A percentile compares a stretch with the other conserved stretches of the same genome.
These are phyloP conservation scores for Dacryopinax primogenitus DNA, from an alignment of 768 basidiomycete genomes.

Conservation along the genomic window DNA sequence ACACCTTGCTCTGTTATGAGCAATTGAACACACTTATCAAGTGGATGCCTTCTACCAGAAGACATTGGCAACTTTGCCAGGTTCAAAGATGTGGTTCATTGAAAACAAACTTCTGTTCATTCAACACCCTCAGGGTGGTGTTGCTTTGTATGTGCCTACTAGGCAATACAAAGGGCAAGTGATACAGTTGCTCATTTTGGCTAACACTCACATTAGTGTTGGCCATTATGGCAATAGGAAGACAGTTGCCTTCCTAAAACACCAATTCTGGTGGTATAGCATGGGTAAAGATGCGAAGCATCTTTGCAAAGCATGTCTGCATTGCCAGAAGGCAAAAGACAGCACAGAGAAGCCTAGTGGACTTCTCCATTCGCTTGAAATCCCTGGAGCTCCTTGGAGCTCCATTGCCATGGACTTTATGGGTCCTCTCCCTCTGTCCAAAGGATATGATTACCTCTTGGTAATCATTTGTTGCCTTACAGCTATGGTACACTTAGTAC, in stretches of 20 bases:
- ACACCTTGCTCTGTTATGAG: too few relatives aligned
- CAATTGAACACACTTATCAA: too few relatives aligned
- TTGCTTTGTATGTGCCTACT: too few relatives aligned
- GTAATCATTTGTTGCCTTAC: slow-evolving; percentile 23
- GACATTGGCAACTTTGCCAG: too few relatives aligned
- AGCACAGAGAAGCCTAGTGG: slow-evolving; percentile 23
- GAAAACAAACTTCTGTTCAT: too few relatives aligned
- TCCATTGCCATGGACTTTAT: slow-evolving; percentile 34
- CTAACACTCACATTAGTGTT: not conserved
- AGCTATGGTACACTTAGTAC: slow-evolving; percentile 23
- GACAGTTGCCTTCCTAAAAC: slow-evolving; percentile 26
- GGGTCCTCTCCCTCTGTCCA: slow-evolving; percentile 29
- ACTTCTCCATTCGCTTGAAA: slow-evolving; percentile 23
- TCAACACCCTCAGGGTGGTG: too few relatives aligned
- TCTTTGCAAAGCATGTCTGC: slow-evolving; percentile 26
- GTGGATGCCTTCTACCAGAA: too few relatives aligned
- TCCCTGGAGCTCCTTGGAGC: slow-evolving; percentile 28
- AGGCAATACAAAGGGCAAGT: too few relatives aligned
- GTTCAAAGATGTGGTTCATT: too few relatives aligned
- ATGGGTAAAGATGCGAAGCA: slow-evolving; percentile 32
- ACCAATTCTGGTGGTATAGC: slow-evolving; percentile 33
- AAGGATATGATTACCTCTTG: slow-evolving; percentile 20
- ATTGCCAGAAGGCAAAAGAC: slow-evolving; percentile 18
- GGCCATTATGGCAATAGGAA: slow-evolving; percentile 18
- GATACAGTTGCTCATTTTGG: too few relatives aligned